Conservation (phyloP, 2,329 filamentous ascomycete genomes). For the Pleurostoma richardsiae region DNA sequence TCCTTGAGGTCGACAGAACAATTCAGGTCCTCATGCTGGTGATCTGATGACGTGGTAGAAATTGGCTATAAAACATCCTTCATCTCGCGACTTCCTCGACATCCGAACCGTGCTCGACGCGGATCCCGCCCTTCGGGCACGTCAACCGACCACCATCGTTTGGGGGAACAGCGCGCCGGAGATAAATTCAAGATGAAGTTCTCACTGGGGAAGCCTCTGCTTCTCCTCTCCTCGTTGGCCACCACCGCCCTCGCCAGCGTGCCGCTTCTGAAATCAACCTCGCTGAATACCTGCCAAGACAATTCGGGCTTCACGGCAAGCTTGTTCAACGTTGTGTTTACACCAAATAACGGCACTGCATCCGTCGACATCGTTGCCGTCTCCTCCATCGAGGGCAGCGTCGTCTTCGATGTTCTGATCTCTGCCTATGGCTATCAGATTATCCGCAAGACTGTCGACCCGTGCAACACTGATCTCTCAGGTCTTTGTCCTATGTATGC, state of each 20-base stretch:
- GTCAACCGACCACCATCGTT: neutral
- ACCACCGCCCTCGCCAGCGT: constrained; percentile 48
- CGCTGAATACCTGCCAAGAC: constrained; percentile 77
- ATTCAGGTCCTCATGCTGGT: too few species aligned
- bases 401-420: constrained; percentile 71
- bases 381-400: constrained; percentile 76
- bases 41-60: too few species aligned
- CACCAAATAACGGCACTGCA: constrained; percentile 68
- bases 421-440: constrained; percentile 79
- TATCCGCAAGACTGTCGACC: constrained; percentile 64
- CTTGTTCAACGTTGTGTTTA: constrained; percentile 81
- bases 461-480: constrained; percentile 63
- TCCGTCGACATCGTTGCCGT: constrained; percentile 73
- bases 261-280: constrained; percentile 72
- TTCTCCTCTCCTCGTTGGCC: constrained; percentile 39
- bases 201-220: constrained; percentile 36
- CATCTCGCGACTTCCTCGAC: too few species aligned
- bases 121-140: neutral
- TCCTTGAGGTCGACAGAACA: too few species aligned
- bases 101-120: too few species aligned
- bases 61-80: too few species aligned
- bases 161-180: neutral
- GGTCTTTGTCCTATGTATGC: constrained; percentile 82
- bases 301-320: constrained; percentile 84
- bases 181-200: constrained; percentile 38